Evolutionary conservation across 2,329 filamentous ascomycete genomes (phyloP).

Genomic region (Tolypocladium tundrense): DNA sequence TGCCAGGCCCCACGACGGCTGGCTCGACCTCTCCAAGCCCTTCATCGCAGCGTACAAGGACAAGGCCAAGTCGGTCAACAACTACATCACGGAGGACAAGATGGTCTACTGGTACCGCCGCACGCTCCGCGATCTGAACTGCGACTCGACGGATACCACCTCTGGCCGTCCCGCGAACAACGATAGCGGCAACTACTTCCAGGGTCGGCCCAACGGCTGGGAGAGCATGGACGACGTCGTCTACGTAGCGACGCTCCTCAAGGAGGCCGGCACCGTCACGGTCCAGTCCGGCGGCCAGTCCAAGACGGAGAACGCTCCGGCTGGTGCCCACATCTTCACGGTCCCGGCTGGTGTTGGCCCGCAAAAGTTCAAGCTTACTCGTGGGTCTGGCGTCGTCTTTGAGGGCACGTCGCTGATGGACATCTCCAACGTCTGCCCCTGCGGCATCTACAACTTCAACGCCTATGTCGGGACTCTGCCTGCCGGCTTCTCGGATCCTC

Average conservation of each 20-base stretch:
- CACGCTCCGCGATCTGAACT: conserved; percentile 32
- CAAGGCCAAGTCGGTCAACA: conserved; percentile 26
- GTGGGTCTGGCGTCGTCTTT: conserved; percentile 29
- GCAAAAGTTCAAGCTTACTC: conserved; percentile 29
- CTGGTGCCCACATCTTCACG: conserved; percentile 21
- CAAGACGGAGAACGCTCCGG: conserved; percentile 19
- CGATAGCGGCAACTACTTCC: conserved; percentile 42
- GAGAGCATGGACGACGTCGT: conserved; percentile 37
- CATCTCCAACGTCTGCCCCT: conserved; percentile 36
- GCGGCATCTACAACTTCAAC: conserved; percentile 48
- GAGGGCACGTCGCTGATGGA: conserved; percentile 38
- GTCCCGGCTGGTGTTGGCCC: conserved; percentile 35
- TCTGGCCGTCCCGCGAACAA: conserved; percentile 28
- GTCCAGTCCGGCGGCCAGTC: conserved; percentile 34
- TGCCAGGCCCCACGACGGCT: conserved; percentile 30
- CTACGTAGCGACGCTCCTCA: conserved; percentile 42
- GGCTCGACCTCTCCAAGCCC: conserved; percentile 41
- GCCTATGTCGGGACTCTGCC: conserved; percentile 41
- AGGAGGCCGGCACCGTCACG: conserved; percentile 29
- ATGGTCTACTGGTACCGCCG: conserved; percentile 47
- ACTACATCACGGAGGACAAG: conserved; percentile 35
- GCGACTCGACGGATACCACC: conserved; percentile 42
- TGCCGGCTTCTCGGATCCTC: conserved; percentile 9
- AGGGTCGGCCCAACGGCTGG: conserved; percentile 38
- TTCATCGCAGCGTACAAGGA: conserved; percentile 43